Evolutionary conservation across 1,139 yeast genomes (phyloP), one percentile per base, ranked within the genome.

Genomic region (Candida sanyaensis): DNA sequence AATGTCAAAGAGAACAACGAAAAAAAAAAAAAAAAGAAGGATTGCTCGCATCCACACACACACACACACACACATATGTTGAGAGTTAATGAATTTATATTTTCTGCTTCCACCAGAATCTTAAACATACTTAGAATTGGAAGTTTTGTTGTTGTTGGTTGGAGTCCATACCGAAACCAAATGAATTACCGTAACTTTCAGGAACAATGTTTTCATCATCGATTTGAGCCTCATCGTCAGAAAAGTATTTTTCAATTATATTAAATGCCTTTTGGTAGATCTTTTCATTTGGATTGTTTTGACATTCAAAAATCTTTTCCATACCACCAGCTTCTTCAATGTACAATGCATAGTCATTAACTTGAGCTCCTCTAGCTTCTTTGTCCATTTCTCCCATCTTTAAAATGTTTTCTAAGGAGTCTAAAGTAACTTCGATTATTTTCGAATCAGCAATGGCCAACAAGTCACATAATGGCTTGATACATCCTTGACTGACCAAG

Each of bases 291-390:
- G 84, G 88, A 71, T 90, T 91, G 66, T 81, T 83, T 77, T 93
- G 99, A 66, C 96, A 89, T 54, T 89, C 92, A 69, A 88, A 88
- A 60, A 93, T 93, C 77, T 89, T 92, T 69, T 93, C 98, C 85
- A 92, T 88, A 55, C 99, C 99, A 59, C 98, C 98, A 42, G 98
- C 98, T 69, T 92, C 97, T 75, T 93, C 99, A 62, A 93, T 88
- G 71, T 72, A 90, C 55, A 91, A 80, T 38, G 98, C 97, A 64
- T 91, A 87, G 67, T 88, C 91, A 70, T 93, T 93, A 57, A 84
- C 78, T 45, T 78, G 70, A 12, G 83, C 67, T 47, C 86, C 88
- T 54, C 82, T 80, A 47, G 86, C 79, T 63, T 91, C 96, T 69
- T 84, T 88, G 64, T 91, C 97, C 70, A 85, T 73, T 66, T 93